Conservation (phyloP, 129 eudicot species). For the Artemisia tridentata region DNA sequence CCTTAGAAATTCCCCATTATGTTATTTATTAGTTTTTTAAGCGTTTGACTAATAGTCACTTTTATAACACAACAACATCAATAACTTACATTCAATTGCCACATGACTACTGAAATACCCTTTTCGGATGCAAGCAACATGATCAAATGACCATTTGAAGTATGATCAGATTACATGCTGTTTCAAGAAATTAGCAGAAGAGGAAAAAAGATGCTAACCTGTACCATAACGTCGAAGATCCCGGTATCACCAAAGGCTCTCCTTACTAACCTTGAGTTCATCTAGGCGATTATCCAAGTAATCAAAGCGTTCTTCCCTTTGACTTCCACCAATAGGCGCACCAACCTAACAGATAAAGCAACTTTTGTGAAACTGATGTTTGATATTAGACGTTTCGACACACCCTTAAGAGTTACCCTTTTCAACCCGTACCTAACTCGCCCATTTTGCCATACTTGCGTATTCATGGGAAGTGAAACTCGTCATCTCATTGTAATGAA, state of each 20-base stretch:
- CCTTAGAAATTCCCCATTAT: not conserved
- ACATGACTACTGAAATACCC: constrained; percentile 1
- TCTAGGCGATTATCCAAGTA: constrained; percentile 69
- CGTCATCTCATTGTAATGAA: constrained; percentile 5
- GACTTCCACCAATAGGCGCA: constrained; percentile 99
- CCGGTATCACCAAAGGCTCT: constrained; percentile 97
- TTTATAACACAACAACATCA: not conserved
- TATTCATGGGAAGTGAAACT: not conserved
- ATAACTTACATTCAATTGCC: not conserved
- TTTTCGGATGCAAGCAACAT: not conserved
- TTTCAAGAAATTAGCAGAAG: constrained; percentile 11
- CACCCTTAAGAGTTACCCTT: not conserved
- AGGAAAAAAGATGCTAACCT: constrained; percentile 45
- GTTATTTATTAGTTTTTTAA: not conserved
- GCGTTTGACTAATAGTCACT: not conserved
- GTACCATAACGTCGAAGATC: constrained; percentile 98
- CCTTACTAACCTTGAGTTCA: constrained; percentile 71
- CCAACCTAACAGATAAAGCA: constrained; percentile 58
- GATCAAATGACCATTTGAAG: not conserved
- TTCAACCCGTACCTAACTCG: not conserved
- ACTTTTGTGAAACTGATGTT: not conserved
- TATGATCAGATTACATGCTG: constrained; percentile 2
- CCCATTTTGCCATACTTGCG: constrained; percentile 17
- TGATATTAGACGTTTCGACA: not conserved
- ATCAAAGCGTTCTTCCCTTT: constrained; percentile 97